Conservation (phyloP, 108 stramenopile genomes). For the Cyclostephanos tholiformis region DNA sequence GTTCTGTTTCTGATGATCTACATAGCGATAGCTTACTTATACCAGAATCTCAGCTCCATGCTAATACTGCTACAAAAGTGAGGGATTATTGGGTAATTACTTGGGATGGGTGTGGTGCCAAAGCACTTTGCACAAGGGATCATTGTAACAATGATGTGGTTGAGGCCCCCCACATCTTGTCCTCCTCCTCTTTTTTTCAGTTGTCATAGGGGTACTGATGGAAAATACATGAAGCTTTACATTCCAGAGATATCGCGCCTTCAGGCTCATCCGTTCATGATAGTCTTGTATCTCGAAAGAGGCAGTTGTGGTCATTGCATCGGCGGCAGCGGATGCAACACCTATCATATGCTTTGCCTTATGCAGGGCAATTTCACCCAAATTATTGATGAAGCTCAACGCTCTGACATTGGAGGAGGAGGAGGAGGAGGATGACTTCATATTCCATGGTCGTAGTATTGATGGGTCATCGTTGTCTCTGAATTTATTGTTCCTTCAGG, state of each 20-base stretch:
- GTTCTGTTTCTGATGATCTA: too few relatives aligned
- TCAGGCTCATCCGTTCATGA: slow-evolving; percentile 25
- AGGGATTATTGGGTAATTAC: too few relatives aligned
- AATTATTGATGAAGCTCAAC: slow-evolving; percentile 13
- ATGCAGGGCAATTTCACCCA: slow-evolving; percentile 23
- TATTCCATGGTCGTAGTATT: neutral
- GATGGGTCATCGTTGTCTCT: neutral
- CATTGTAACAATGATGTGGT: too few relatives aligned
- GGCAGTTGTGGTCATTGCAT: neutral
- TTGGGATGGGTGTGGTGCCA: slow-evolving; percentile 48
- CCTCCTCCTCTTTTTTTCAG: neutral
- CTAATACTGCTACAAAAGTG: too few relatives aligned
- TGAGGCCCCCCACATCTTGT: too few relatives aligned
- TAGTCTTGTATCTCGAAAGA: neutral
- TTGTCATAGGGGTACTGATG: neutral
- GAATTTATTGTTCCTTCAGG: too few relatives aligned
- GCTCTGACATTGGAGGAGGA: neutral
- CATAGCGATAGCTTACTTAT: too few relatives aligned
- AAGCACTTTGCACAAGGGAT: slow-evolving; percentile 4
- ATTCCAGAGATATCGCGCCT: slow-evolving; percentile 30
- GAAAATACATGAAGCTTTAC: slow-evolving; percentile 22
- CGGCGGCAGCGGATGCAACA: too few relatives aligned
- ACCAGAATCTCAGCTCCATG: too few relatives aligned
- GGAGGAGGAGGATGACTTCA: too few relatives aligned
- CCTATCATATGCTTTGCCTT: slow-evolving; percentile 20